Evolutionary conservation across 1,139 yeast genomes (phyloP), one percentile per base, ranked within the genome.

Genomic region (Lodderomyces theae): DNA sequence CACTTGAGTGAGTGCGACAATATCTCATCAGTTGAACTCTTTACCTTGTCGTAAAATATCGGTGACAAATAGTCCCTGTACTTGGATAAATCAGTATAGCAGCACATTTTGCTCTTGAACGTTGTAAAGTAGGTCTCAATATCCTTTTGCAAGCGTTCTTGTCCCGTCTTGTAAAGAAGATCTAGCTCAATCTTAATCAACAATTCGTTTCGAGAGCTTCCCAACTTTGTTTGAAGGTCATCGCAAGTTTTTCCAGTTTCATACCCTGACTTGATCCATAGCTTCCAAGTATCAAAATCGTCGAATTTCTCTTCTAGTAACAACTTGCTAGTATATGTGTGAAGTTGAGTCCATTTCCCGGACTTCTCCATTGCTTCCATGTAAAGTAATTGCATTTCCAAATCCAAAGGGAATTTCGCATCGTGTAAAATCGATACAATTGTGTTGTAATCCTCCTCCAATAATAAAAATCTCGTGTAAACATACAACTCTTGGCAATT

Each of bases 271-370:
- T 62, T 57, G 22, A 82, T 68, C 42, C 74, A 61, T 26, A 63
- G 55, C 42, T 71, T 73, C 87, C 86, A 81, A 10, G 82, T 72
- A 48, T 77, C 73, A 61, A 73, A 80, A 53, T 81, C 86, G 49
- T 82, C 79, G 41, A 79, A 72, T 4, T 65, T 58, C 31, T 69
- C 63, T 2, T 62, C 63, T 23, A 72, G 62, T 9, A 80, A 51
- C n/a, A 74, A 62, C 1, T 55, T 44, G 2, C 51, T 31, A 25
- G 71, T 50, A 42, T 62, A 68, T 0, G 58, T 50, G 42, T 51
- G 60, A n/a, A 84, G 57, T 7, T 49, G 48, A 0, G 58, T 57
- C 77, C 77, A 81, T n/a, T 62, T 51, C 41, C 67, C 59, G 7
- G 60, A 37, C 15, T 59, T 52, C 8, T 66, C 58, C 42, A 84